These are phyloP conservation scores for Mycosphaerella sp. DNA, from an alignment of 2,329 filamentous ascomycete genomes.

Conservation along the genomic window DNA sequence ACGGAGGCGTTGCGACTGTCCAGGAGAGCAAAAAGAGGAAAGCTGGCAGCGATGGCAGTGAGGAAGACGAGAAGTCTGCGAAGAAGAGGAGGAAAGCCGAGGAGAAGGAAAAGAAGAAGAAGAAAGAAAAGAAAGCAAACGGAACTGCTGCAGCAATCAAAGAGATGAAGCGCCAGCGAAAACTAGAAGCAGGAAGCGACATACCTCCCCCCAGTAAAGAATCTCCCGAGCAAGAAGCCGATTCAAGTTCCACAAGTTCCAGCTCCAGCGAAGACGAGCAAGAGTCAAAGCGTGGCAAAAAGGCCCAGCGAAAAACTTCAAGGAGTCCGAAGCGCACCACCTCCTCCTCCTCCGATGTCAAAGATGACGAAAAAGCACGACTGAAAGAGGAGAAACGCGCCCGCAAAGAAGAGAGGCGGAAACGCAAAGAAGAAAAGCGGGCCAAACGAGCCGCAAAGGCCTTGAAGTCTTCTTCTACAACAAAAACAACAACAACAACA, in stretches of 20 bases:
- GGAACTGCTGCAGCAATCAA: conserved; percentile 7
- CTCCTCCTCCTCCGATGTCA: conserved; percentile 1
- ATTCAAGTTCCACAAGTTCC: conserved; percentile 1
- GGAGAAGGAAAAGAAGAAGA: background rate
- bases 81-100: conserved; percentile 33
- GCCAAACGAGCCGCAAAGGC: conserved; percentile 41
- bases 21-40: conserved; percentile 34
- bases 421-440: conserved; percentile 47
- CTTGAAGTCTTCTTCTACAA: conserved; percentile 24
- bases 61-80: conserved; percentile 21
- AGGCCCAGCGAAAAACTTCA: conserved; percentile 18
- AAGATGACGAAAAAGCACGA: conserved; percentile 25
- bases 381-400: conserved; percentile 43
- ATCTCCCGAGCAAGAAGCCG: background rate
- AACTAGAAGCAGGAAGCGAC: conserved; percentile 4
- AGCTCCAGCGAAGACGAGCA: conserved; percentile 19
- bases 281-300: conserved; percentile 37
- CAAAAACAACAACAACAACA: too few species aligned
- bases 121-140: conserved; percentile 17
- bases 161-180: conserved; percentile 25
- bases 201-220: background rate
- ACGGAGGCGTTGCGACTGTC: conserved; percentile 39
- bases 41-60: conserved; percentile 7
- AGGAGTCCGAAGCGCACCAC: conserved; percentile 7
- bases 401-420: conserved; percentile 41